phyloP scores from a whole-genome alignment of 345 rosid species.

The Syzygium oleosum region DNA sequence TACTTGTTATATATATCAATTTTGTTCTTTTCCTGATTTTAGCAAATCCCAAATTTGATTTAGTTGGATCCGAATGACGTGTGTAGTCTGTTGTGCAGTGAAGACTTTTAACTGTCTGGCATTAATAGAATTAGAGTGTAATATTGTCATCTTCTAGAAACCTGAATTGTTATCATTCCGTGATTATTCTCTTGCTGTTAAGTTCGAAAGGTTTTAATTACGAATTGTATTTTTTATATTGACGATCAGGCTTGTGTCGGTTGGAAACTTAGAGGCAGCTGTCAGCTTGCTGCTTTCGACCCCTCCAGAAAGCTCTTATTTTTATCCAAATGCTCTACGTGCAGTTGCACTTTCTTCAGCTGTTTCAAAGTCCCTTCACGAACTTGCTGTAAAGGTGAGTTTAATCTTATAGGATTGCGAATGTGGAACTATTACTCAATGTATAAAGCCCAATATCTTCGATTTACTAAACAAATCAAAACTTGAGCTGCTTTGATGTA shows the following conservation, averaged over 20 bases:
- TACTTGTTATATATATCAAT: background rate
- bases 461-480: background rate
- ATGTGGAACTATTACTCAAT: background rate
- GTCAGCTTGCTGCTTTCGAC: constrained; percentile 91
- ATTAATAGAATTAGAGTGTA: background rate
- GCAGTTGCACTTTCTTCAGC: constrained; percentile 98
- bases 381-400: constrained; percentile 87
- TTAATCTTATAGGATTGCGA: background rate
- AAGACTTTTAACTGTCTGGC: background rate
- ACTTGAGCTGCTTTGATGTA: background rate
- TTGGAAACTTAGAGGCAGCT: constrained; percentile 96
- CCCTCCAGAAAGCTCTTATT: constrained; percentile 83
- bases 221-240: background rate
- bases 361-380: constrained; percentile 90
- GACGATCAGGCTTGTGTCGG: constrained; percentile 65
- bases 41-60: background rate
- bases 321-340: constrained; percentile 90
- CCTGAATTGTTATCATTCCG: background rate
- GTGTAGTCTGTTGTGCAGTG: background rate
- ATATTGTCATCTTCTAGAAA: background rate
- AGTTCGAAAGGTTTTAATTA: background rate
- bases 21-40: background rate
- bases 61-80: background rate
- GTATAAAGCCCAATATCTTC: background rate
- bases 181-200: background rate